A percentile compares a stretch with the other conserved stretches of the same genome.
These are phyloP conservation scores for Rhodotorula sphaerocarpa DNA, from an alignment of 768 basidiomycete genomes.

Conservation along the genomic window DNA sequence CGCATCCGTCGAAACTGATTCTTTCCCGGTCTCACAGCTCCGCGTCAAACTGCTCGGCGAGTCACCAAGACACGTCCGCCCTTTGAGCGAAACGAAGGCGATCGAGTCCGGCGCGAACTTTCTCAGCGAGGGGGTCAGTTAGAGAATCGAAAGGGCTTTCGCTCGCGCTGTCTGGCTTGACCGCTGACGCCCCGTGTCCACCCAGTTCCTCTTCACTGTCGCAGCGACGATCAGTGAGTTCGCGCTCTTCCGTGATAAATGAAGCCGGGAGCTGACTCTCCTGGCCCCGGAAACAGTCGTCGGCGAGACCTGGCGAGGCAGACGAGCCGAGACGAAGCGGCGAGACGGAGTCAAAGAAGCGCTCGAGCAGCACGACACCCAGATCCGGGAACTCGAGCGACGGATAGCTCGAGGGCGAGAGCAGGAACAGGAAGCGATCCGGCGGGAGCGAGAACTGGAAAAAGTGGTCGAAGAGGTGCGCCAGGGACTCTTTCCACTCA, in stretches of 20 bases:
- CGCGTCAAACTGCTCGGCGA: conserved; percentile 28
- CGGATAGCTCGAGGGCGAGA: conserved; percentile 1
- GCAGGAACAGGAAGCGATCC: background rate
- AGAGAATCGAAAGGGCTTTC: too few species aligned
- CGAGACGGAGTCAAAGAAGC: conserved; percentile 21
- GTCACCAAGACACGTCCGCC: conserved; percentile 28
- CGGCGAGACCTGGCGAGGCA: conserved; percentile 26
- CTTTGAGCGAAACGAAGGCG: conserved; percentile 27
- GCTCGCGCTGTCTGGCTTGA: background rate
- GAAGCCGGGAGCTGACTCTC: background rate
- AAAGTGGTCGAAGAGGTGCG: conserved; percentile 31
- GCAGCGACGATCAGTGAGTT: conserved; percentile 23
- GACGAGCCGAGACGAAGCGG: conserved; percentile 11
- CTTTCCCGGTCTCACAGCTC: conserved; percentile 1
- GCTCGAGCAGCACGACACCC: conserved; percentile 9
- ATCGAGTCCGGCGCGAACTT: conserved; percentile 35
- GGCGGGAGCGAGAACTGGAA: conserved; percentile 15
- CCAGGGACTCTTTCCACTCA: background rate
- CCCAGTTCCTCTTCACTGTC: conserved; percentile 17
- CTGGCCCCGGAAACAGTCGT: conserved; percentile 1
- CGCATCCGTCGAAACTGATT: background rate
- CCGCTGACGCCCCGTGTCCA: too few species aligned
- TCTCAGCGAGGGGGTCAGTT: conserved; percentile 21
- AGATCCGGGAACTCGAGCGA: conserved; percentile 7
- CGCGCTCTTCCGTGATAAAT: background rate